Evolutionary conservation across 1,284 basidiomycete species (phyloP).

Genomic region (Irpex sp.): DNA sequence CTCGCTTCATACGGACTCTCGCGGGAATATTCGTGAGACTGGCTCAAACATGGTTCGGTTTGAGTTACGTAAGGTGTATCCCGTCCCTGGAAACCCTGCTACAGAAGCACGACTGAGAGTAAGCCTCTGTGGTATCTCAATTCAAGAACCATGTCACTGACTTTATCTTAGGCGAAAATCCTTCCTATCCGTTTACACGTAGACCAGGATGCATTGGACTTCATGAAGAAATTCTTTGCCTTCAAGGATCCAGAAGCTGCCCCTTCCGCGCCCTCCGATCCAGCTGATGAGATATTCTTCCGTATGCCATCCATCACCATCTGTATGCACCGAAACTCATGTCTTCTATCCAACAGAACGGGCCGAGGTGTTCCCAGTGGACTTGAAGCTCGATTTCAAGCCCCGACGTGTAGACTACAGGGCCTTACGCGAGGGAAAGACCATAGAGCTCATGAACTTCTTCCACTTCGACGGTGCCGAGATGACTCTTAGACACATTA

Average conservation of each 20-base stretch:
- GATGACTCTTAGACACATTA: constrained; percentile 95
- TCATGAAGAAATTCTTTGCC: constrained; percentile 93
- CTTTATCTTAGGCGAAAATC: constrained; percentile 67
- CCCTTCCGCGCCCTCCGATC: constrained; percentile 27
- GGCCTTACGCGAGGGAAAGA: constrained; percentile 87
- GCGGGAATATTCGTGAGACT: constrained; percentile 84
- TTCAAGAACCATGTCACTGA: neutral
- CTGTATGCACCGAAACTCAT: neutral
- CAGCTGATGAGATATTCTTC: constrained; percentile 64
- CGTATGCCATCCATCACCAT: constrained; percentile 43
- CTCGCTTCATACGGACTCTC: constrained; percentile 74
- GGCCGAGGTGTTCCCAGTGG: constrained; percentile 87
- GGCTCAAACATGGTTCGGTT: constrained; percentile 92
- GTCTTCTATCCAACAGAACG: constrained; percentile 50
- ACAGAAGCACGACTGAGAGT: constrained; percentile 85
- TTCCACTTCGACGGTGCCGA: constrained; percentile 99
- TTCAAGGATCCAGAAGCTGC: constrained; percentile 67
- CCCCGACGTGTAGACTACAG: constrained; percentile 94
- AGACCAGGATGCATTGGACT: constrained; percentile 98
- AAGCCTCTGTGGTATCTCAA: constrained; percentile 25
- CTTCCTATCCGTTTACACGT: constrained; percentile 90
- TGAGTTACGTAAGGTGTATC: constrained; percentile 73
- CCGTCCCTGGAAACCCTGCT: constrained; percentile 59
- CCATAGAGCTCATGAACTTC: constrained; percentile 99
- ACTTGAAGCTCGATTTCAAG: constrained; percentile 97